Evolutionary conservation across 768 basidiomycete species (phyloP), one percentile per base, ranked within the genome.

Genomic region (Hygrophoropsis aurantiaca): DNA sequence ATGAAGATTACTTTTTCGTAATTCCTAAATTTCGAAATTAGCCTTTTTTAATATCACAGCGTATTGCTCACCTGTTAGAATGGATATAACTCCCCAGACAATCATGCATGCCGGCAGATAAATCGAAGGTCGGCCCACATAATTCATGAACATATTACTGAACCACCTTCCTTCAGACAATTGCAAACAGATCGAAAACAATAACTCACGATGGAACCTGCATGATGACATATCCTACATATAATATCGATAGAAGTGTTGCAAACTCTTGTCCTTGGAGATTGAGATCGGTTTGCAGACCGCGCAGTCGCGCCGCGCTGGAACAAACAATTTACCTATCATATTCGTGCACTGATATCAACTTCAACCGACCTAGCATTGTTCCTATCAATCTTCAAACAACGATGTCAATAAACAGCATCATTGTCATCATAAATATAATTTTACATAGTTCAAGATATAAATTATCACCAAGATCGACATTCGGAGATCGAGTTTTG

Each of bases 181-280:
- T 10, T 23, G 32, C 5, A 16, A 15, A 36, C 37, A 38, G n/a
- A 16, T 6, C n/a, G 36, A 38, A 41, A 20, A 24, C 56, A 35
- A n/a, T 11, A 18, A 65, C 80, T 55, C 50, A 82, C 80, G 80
- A 81, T 23, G 84, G 84, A 50, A 87, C 73, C 58, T 87, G 85
- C 83, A 86, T 86, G 36, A 84, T 65, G 44, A 84, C 82, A 54
- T 85, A 86, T 23, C 82, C 82, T 30, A 82, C 74, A 56, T 81
- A 82, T 40, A 83, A 69, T 45, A 85, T 78, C 24, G 81, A 81
- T 18, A 87, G 65, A 8, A 87, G 59, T 0, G 84, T 84, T 4
- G 80, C 74, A 56, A 84, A 88, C 55, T 87, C 70, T 49, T 70
- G 64, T 18, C 77, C 80, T 49, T 74, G 64, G 11, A 87, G 72